Percentiles rank a stretch among this genome's conserved stretches.
These are phyloP conservation scores for Rossbeevera mucosa DNA, from an alignment of 768 basidiomycete species.

Conservation along the genomic window DNA sequence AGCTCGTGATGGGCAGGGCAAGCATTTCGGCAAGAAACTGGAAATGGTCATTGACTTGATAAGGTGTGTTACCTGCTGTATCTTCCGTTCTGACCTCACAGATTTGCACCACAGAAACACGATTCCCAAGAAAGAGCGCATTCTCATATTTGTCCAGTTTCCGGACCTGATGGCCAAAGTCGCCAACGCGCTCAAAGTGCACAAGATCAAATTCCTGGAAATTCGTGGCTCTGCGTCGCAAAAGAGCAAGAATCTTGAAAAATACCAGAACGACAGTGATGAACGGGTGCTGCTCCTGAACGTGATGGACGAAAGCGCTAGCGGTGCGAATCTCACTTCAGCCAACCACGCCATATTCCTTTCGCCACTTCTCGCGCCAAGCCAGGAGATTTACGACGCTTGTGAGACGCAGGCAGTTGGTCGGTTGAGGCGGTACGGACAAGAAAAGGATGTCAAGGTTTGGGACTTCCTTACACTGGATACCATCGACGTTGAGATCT, in stretches of 20 bases:
- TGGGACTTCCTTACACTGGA: conserved; percentile 81
- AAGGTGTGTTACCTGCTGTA: conserved; percentile 45
- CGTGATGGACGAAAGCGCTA: conserved; percentile 94
- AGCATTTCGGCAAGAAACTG: conserved; percentile 79
- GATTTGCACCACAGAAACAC: conserved; percentile 42
- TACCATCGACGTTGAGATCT: conserved; percentile 88
- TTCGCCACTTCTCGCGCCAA: conserved; percentile 79
- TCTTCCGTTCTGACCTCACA: not conserved
- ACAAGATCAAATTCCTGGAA: conserved; percentile 72
- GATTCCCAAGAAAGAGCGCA: conserved; percentile 71
- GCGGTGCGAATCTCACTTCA: conserved; percentile 85
- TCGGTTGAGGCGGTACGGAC: conserved; percentile 78
- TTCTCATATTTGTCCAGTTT: conserved; percentile 95
- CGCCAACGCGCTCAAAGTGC: conserved; percentile 67
- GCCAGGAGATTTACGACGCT: conserved; percentile 81
- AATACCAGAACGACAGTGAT: conserved; percentile 77
- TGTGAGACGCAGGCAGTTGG: conserved; percentile 82
- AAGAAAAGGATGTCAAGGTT: conserved; percentile 73
- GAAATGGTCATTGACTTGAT: conserved; percentile 73
- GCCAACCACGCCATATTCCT: conserved; percentile 96
- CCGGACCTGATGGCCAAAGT: conserved; percentile 91
- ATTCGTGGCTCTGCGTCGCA: conserved; percentile 73
- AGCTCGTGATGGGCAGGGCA: conserved; percentile 64
- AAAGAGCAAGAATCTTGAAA: conserved; percentile 79
- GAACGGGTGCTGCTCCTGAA: conserved; percentile 83